Conservation (phyloP, 306 rosid genomes). For the Lathyrus tuberosus region DNA sequence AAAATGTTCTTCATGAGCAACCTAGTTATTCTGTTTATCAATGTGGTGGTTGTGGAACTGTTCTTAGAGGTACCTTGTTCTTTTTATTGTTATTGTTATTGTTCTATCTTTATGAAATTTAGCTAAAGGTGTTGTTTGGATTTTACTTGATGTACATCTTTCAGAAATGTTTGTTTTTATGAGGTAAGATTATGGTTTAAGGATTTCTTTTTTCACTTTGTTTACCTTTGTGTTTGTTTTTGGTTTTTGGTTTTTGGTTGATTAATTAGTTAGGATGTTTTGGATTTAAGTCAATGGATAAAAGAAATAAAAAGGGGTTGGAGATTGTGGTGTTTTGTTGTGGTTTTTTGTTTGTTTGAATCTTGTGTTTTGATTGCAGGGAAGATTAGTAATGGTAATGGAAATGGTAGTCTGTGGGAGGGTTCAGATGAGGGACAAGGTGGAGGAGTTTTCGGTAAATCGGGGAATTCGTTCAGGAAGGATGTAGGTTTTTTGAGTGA, state of each 20-base stretch:
- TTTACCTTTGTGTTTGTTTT: background rate
- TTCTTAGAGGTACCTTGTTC: constrained; percentile 72
- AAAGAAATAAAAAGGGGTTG: constrained; percentile 32
- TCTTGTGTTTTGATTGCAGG: constrained; percentile 54
- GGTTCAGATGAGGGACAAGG: constrained; percentile 66
- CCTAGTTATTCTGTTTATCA: constrained; percentile 83
- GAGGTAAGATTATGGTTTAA: background rate
- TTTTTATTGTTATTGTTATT: background rate
- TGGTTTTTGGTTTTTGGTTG: background rate
- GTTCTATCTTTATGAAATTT: constrained; percentile 1
- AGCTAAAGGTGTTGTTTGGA: background rate
- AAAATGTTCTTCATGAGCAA: constrained; percentile 89
- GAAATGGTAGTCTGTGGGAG: constrained; percentile 58
- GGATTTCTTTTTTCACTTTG: background rate
- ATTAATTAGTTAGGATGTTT: background rate
- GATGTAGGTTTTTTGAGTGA: constrained; percentile 52
- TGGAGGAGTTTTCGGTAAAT: constrained; percentile 50
- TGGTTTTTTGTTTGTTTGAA: constrained; percentile 7
- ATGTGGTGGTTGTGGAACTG: constrained; percentile 94
- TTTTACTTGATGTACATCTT: constrained; percentile 8
- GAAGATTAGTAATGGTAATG: constrained; percentile 56
- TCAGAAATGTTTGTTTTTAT: constrained; percentile 1
- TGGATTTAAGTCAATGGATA: background rate
- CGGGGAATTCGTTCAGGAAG: constrained; percentile 56
- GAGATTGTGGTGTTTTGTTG: constrained; percentile 36